phyloP scores from a whole-genome alignment of 2,329 filamentous ascomycete species.

The Colletotrichum falcatum region DNA sequence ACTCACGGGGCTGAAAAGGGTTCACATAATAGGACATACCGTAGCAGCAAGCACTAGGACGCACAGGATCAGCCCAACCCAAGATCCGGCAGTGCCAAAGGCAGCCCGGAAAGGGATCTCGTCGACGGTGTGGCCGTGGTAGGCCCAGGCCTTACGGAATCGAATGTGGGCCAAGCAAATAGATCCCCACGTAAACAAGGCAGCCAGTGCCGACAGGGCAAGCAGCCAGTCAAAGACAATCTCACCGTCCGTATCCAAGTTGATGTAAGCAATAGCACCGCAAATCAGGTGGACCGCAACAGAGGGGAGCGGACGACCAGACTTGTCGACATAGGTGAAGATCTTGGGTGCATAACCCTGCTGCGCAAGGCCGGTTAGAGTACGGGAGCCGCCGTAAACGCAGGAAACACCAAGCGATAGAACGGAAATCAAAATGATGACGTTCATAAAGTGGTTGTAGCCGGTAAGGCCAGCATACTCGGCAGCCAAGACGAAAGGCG shows the following conservation, averaged over 20 bases:
- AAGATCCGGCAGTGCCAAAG: constrained; percentile 73
- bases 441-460: constrained; percentile 69
- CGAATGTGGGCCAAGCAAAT: constrained; percentile 78
- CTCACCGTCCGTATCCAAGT: constrained; percentile 57
- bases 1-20: no score
- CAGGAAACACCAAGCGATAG: constrained; percentile 69
- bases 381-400: constrained; percentile 70
- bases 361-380: constrained; percentile 68
- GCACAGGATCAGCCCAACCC: constrained; percentile 70
- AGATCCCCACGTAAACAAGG: constrained; percentile 77
- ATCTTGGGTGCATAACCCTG: constrained; percentile 69
- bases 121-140: constrained; percentile 70
- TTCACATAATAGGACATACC: constrained; percentile 45
- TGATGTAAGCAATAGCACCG: constrained; percentile 63
- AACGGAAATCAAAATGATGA: constrained; percentile 69
- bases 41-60: constrained; percentile 68
- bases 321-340: constrained; percentile 68
- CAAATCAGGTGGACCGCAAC: constrained; percentile 61
- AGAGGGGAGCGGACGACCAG: constrained; percentile 66
- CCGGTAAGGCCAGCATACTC: constrained; percentile 62
- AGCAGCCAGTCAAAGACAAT: constrained; percentile 75
- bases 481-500: constrained; percentile 70
- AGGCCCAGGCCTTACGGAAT: constrained; percentile 73
- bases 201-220: constrained; percentile 72
- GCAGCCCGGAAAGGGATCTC: constrained; percentile 76